Evolutionary conservation across 1,139 yeast genomes (phyloP).

Genomic region (Blastobotrys indianensis): DNA sequence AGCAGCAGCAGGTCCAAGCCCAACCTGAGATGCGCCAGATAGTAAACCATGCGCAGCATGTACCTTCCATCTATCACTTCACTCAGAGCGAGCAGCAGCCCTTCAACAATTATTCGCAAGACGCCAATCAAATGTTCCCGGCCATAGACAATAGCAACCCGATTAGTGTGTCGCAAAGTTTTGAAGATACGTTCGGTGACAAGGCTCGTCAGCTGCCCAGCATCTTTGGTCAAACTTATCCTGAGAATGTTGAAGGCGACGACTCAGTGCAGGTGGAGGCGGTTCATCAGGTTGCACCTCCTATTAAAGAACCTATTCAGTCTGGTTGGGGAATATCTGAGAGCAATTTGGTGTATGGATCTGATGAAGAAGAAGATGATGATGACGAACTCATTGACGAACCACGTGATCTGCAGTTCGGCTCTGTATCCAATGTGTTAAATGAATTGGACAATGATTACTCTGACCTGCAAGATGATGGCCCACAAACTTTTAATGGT

Average conservation of each 20-base stretch:
- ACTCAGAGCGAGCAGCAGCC: not conserved
- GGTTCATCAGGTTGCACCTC: too few species aligned
- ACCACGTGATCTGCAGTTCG: not conserved
- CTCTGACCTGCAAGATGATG: not conserved
- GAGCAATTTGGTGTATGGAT: constrained; percentile 10
- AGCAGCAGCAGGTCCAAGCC: not conserved
- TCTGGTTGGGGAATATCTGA: constrained; percentile 12
- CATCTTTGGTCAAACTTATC: too few species aligned
- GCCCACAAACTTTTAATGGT: too few species aligned
- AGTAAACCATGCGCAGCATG: not conserved
- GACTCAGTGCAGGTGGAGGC: not conserved
- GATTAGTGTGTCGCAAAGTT: too few species aligned
- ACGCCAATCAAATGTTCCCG: too few species aligned
- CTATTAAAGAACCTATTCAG: too few species aligned
- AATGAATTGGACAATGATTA: constrained; percentile 1
- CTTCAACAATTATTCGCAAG: not conserved
- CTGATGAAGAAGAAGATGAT: constrained; percentile 10
- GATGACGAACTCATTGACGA: not conserved
- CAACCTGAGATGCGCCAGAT: not conserved
- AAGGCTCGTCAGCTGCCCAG: not conserved
- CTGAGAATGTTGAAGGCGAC: not conserved
- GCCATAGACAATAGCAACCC: constrained; percentile 2
- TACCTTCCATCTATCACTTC: not conserved
- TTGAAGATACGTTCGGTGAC: constrained; percentile 13
- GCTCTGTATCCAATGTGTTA: not conserved